Conservation (phyloP, 2,329 filamentous ascomycete species). For the Sclerotinia minor region DNA sequence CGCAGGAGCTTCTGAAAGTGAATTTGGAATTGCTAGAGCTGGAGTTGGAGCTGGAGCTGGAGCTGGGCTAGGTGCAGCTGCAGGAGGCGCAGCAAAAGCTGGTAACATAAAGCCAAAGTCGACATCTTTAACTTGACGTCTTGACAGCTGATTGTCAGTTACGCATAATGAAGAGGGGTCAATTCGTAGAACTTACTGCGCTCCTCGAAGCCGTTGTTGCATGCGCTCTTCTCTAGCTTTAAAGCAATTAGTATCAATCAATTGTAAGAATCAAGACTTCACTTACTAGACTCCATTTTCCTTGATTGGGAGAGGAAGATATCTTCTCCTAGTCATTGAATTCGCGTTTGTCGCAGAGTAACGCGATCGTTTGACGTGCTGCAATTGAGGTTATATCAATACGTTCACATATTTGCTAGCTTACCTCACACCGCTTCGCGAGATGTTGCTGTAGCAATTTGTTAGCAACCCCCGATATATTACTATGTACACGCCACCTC, state of each 20-base stretch:
- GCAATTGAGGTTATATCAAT: background rate
- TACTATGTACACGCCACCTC: background rate
- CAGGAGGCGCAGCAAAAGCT: constrained; percentile 35
- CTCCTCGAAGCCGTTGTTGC: constrained; percentile 64
- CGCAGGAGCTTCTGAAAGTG: constrained; percentile 7
- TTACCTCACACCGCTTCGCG: background rate
- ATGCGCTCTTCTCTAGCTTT: constrained; percentile 61
- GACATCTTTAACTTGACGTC: constrained; percentile 58
- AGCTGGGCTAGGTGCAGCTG: constrained; percentile 24
- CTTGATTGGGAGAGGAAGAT: background rate
- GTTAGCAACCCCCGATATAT: background rate
- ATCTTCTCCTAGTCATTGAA: constrained; percentile 13
- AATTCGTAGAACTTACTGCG: constrained; percentile 51
- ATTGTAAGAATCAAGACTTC: too few species aligned
- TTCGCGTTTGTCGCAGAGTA: constrained; percentile 10
- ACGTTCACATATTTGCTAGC: background rate
- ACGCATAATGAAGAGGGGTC: constrained; percentile 19
- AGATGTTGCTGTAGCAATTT: background rate
- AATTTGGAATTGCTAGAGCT: constrained; percentile 15
- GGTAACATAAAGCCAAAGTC: constrained; percentile 58
- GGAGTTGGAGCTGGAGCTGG: constrained; percentile 20
- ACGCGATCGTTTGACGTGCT: constrained; percentile 5
- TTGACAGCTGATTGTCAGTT: constrained; percentile 45
- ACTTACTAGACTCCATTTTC: constrained; percentile 25
- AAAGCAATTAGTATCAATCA: constrained; percentile 20